A percentile compares a stretch with the other conserved stretches of the same genome.
Conservation (phyloP, 108 stramenopile genomes). For the Seminavis robusta region DNA sequence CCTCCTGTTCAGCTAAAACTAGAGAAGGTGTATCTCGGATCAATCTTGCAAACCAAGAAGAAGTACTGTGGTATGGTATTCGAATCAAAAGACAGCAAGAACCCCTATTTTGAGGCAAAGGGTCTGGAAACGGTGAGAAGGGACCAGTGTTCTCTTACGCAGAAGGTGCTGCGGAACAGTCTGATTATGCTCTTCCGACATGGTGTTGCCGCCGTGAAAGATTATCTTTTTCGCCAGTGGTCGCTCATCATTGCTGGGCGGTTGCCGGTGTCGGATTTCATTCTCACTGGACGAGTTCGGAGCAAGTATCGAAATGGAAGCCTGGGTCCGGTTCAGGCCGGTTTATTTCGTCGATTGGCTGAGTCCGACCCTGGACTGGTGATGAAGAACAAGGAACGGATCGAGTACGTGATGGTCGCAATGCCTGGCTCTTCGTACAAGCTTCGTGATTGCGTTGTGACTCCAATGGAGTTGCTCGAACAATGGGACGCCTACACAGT, state of each 20-base stretch:
- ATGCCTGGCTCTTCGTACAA: conserved; percentile 67
- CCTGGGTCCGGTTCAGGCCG: conserved; percentile 84
- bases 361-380: conserved; percentile 77
- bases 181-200: conserved; percentile 67
- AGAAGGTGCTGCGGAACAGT: conserved; percentile 73
- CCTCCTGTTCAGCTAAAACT: conserved; percentile 93
- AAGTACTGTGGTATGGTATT: conserved; percentile 90
- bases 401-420: conserved; percentile 86
- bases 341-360: conserved; percentile 68
- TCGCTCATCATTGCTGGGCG: conserved; percentile 66
- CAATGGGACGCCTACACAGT: conserved; percentile 85
- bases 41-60: conserved; percentile 88
- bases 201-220: conserved; percentile 48
- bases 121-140: conserved; percentile 84
- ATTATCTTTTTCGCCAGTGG: conserved; percentile 80
- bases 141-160: conserved; percentile 84
- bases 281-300: conserved; percentile 82
- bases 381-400: conserved; percentile 74
- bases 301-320: conserved; percentile 71
- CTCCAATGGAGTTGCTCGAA: conserved; percentile 84
- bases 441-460: conserved; percentile 78
- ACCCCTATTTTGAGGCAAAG: conserved; percentile 82
- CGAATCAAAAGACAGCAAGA: conserved; percentile 66
- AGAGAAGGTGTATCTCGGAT: conserved; percentile 94
- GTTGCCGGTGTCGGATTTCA: conserved; percentile 81